Conservation (phyloP, 495 filamentous ascomycete species). For the Symbiotaphrina buchneri region DNA sequence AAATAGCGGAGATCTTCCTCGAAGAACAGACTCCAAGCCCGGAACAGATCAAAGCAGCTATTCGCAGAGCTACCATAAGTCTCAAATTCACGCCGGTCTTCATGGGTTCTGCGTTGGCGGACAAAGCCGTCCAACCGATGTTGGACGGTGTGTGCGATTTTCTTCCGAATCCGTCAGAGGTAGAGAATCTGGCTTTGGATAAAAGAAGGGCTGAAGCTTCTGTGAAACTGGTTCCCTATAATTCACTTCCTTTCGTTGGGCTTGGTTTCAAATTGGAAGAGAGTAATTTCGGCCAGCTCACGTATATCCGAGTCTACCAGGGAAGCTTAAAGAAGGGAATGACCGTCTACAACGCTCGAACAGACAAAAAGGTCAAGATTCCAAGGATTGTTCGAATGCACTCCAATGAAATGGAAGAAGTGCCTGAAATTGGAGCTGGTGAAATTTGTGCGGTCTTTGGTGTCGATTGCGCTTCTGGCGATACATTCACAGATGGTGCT, state of each 20-base stretch:
- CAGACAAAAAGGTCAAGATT: slow-evolving; percentile 87
- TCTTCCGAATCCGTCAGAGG: slow-evolving; percentile 80
- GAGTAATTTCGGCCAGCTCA: slow-evolving; percentile 94
- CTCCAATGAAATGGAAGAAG: slow-evolving; percentile 98
- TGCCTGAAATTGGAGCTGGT: slow-evolving; percentile 73
- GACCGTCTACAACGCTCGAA: slow-evolving; percentile 83
- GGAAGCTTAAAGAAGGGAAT: slow-evolving; percentile 71
- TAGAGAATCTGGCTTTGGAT: slow-evolving; percentile 79
- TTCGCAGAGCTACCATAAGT: slow-evolving; percentile 67
- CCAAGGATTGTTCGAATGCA: slow-evolving; percentile 99
- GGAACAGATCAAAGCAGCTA: slow-evolving; percentile 71
- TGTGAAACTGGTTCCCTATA: slow-evolving; percentile 79
- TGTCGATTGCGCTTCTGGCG: slow-evolving; percentile 92
- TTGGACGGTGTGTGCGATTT: slow-evolving; percentile 93
- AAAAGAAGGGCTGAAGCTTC: slow-evolving; percentile 49
- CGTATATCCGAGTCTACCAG: slow-evolving; percentile 97
- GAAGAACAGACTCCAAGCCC: slow-evolving; percentile 58
- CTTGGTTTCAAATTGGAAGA: slow-evolving; percentile 98
- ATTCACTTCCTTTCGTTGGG: slow-evolving; percentile 80
- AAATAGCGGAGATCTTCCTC: slow-evolving; percentile 91
- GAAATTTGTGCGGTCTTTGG: slow-evolving; percentile 99
- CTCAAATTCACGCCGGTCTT: slow-evolving; percentile 90
- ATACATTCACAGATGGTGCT: slow-evolving; percentile 90
- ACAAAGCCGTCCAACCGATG: slow-evolving; percentile 94
- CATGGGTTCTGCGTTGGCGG: slow-evolving; percentile 87